phyloP scores from a whole-genome alignment of 768 basidiomycete species.

The Pulveroboletus frians region DNA sequence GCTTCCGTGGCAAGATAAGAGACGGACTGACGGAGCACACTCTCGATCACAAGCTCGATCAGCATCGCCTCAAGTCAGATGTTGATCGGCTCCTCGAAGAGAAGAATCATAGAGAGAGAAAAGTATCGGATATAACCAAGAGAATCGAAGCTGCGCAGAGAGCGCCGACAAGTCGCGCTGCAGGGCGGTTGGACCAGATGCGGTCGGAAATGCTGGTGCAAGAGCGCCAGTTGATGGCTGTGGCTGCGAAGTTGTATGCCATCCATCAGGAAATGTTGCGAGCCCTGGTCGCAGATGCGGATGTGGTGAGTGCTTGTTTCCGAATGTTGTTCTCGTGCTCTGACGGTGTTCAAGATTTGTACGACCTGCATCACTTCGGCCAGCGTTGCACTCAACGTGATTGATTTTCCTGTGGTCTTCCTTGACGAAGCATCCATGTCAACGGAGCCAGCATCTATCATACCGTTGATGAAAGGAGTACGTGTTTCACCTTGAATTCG shows the following conservation, averaged over 20 bases:
- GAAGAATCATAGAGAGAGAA: conserved; percentile 29
- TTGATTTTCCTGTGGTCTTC: conserved; percentile 91
- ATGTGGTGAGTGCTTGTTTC: conserved; percentile 55
- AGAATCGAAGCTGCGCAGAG: conserved; percentile 20
- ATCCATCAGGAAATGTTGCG: conserved; percentile 58
- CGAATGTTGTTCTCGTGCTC: not conserved
- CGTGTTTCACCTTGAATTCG: conserved; percentile 31
- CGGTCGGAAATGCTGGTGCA: conserved; percentile 19
- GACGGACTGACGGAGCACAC: conserved; percentile 51
- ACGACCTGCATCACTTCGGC: conserved; percentile 84
- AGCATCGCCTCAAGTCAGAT: conserved; percentile 50
- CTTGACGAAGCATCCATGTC: conserved; percentile 96
- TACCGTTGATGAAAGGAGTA: conserved; percentile 93
- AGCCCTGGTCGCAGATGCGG: conserved; percentile 58
- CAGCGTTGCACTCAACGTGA: conserved; percentile 54
- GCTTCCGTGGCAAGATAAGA: conserved; percentile 56
- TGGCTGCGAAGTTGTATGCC: conserved; percentile 45
- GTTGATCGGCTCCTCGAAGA: conserved; percentile 40
- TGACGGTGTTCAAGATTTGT: conserved; percentile 54
- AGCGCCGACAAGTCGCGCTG: conserved; percentile 10
- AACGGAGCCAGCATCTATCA: conserved; percentile 86
- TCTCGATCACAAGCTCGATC: conserved; percentile 56
- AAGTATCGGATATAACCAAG: conserved; percentile 23
- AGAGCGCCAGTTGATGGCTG: conserved; percentile 30
- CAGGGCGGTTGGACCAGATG: conserved; percentile 28